phyloP scores from a whole-genome alignment of 169 alveolate species.

The Plasmodium chabaudi region DNA sequence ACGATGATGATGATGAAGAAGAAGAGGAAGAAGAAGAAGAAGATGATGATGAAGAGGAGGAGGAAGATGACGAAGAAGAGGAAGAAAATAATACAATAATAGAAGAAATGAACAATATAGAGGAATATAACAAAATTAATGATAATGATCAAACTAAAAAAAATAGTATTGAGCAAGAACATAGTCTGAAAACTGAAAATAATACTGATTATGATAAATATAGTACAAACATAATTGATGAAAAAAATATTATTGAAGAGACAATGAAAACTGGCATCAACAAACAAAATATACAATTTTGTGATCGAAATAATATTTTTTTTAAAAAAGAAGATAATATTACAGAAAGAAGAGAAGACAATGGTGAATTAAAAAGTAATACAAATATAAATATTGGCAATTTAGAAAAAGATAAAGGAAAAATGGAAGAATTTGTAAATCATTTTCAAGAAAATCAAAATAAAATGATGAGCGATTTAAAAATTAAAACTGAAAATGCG shows the following conservation, averaged over 20 bases:
- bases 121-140: not conserved
- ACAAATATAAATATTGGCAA: not conserved
- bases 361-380: not conserved
- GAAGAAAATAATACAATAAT: not conserved
- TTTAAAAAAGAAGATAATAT: not conserved
- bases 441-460: slow-evolving; percentile 9
- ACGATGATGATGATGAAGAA: slow-evolving; percentile 19
- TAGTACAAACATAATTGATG: not conserved
- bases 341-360: not conserved
- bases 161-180: no score
- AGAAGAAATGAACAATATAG: not conserved
- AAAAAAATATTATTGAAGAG: not conserved
- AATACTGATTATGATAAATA: not conserved
- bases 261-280: not conserved
- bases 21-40: slow-evolving; percentile 25
- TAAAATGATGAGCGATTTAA: not conserved
- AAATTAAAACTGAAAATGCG: slow-evolving; percentile 3
- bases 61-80: slow-evolving; percentile 9
- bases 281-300: no score
- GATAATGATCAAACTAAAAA: not conserved
- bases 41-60: slow-evolving; percentile 23
- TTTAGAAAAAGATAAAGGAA: not conserved
- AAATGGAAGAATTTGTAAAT: slow-evolving; percentile 4
- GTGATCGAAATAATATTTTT: no score
- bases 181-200: no score